Base-by-base conservation (phyloP, 2,329 filamentous ascomycete species). In the Cladosporium oxysporum region DNA sequence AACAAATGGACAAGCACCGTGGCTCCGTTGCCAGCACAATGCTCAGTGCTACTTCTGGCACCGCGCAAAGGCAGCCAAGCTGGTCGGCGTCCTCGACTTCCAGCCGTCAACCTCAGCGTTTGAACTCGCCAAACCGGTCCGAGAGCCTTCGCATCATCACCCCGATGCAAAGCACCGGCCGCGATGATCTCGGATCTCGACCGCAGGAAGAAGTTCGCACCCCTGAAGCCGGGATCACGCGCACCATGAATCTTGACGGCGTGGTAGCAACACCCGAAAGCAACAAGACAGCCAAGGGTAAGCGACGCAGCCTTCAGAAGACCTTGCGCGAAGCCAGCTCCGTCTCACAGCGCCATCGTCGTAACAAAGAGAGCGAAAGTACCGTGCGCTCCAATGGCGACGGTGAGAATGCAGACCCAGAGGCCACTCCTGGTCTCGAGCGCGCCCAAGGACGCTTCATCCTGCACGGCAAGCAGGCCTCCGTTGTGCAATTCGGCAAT, bases 391-490 rank as follows among this genome's bases (percentile, higher is more conserved):
- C 73, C 12, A 21, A 21, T 12, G 71, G 65, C 58, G 82, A 83
- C 53, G 82, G 83, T 12, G 58, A 61, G 26, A 33, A 33, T 31
- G n/a, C 74, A 74, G 83, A 73, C 66, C 77, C 69, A 73, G 85
- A 79, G 81, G 90, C 75, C 44, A 90, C 92, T 71, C 74, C 75
- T 26, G 88, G 90, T 12, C 83, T 99, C 14, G 83, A 90, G 7
- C 88, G 95, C 58, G 90, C 90, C 14, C 88, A 91, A 14, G 92
- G 92, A 5, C 96, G 92, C 72, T 99, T 99, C 77, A 96, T 95
- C 4, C 89, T 99, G 4, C 95, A 99, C 74, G 94, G 95, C 67
- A 99, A 98, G 82, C 98, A 99, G 79, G 95, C 95, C 2, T 97
- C 93, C 0, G 91, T 99, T 65, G 92, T 99, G 71, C 96, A 92